These are phyloP conservation scores for Plantago elongata DNA, from an alignment of 257 asterid species.

Conservation along the genomic window DNA sequence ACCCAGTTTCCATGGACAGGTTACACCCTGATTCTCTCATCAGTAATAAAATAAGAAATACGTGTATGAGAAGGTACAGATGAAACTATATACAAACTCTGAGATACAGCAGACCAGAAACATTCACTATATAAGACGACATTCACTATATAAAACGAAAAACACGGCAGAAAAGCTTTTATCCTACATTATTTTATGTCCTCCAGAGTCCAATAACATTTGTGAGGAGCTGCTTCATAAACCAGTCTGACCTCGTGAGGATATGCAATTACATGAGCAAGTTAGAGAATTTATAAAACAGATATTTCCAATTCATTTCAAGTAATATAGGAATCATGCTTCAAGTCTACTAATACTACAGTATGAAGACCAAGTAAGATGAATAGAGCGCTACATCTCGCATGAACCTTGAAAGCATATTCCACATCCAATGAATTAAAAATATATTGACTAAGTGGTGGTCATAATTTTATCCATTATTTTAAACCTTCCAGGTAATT, in stretches of 20 bases:
- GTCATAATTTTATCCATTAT: too few species aligned
- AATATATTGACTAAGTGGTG: too few species aligned
- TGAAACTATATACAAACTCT: background rate
- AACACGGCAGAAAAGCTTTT: too few species aligned
- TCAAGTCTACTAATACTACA: background rate
- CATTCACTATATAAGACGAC: background rate
- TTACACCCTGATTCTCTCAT: too few species aligned
- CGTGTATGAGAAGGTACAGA: too few species aligned
- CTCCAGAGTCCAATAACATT: background rate
- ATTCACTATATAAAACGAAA: background rate
- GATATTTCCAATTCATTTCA: background rate
- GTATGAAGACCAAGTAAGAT: background rate
- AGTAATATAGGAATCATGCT: background rate
- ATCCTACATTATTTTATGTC: background rate
- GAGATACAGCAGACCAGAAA: background rate
- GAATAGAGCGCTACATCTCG: background rate
- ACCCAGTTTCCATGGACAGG: too few species aligned
- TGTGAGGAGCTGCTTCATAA: background rate
- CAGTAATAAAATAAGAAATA: too few species aligned
- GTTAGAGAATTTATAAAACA: background rate
- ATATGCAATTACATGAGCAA: background rate
- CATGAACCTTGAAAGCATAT: constrained; percentile 9
- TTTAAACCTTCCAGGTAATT: too few species aligned
- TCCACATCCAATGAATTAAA: background rate
- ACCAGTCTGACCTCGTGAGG: background rate